These are phyloP conservation scores for Tinospora cordifolia DNA, from an alignment of 164 flowering plant species.

Conservation along the genomic window DNA sequence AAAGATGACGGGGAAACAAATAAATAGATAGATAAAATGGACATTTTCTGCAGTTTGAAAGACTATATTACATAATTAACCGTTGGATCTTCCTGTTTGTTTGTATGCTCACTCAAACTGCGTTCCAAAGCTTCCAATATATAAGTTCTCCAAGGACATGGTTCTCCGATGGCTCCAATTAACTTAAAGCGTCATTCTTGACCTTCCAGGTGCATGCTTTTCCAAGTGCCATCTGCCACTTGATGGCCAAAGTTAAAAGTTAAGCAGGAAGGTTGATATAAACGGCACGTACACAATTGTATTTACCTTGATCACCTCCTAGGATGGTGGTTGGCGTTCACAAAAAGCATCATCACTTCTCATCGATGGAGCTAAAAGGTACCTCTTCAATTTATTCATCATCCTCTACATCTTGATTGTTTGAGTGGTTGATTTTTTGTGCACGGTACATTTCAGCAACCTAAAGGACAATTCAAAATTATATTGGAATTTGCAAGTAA, in stretches of 20 bases:
- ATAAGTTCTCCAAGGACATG: background rate
- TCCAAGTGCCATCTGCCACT: background rate
- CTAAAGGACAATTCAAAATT: constrained; percentile 27
- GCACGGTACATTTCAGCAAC: constrained; percentile 82
- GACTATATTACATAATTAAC: background rate
- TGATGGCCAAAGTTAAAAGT: background rate
- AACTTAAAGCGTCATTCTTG: background rate
- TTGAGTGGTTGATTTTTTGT: constrained; percentile 51
- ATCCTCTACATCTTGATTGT: constrained; percentile 49
- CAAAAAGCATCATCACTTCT: background rate
- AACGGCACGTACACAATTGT: background rate
- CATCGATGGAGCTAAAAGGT: background rate
- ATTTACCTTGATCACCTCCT: background rate
- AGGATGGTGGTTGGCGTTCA: background rate
- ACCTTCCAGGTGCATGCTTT: background rate
- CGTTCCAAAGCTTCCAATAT: background rate
- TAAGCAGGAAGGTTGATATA: background rate
- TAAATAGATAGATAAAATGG: background rate
- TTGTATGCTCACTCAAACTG: background rate
- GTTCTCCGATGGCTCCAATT: background rate
- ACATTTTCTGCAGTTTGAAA: background rate
- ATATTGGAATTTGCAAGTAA: background rate
- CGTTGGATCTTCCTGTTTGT: background rate
- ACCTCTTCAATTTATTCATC: constrained; percentile 36
- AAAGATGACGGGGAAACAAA: background rate